Evolutionary conservation across 2,329 filamentous ascomycete species (phyloP).

Genomic region (Penicillium palitans): DNA sequence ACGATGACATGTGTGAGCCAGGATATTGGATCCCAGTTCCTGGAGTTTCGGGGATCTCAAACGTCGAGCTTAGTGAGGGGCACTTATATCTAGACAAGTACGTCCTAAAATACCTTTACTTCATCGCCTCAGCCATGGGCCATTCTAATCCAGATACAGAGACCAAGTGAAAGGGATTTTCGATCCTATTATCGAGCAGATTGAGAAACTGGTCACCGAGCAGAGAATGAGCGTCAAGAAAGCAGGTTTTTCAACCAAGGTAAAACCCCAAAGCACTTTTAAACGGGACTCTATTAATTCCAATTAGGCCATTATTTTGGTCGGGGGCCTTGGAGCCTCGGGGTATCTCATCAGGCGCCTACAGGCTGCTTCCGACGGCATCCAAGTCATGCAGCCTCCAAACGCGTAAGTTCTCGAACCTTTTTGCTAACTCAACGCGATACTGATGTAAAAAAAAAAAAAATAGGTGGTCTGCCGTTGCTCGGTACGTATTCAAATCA

Average conservation of each 20-base stretch:
- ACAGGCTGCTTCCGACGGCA: constrained; percentile 20
- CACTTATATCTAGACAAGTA: constrained; percentile 23
- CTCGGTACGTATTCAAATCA: constrained; percentile 16
- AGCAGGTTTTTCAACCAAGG: constrained; percentile 10
- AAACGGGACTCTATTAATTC: background rate
- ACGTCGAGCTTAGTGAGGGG: constrained; percentile 22
- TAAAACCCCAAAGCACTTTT: background rate
- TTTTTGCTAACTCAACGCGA: background rate
- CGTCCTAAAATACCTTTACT: background rate
- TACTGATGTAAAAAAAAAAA: background rate
- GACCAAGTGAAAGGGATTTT: constrained; percentile 29
- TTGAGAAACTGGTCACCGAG: constrained; percentile 26
- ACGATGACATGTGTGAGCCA: constrained; percentile 27
- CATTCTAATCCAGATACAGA: constrained; percentile 10
- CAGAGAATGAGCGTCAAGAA: constrained; percentile 19
- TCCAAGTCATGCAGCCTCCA: constrained; percentile 37
- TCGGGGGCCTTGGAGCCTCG: constrained; percentile 43
- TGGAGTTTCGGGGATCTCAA: constrained; percentile 23
- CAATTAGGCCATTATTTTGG: constrained; percentile 36
- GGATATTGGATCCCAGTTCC: constrained; percentile 28
- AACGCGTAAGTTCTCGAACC: constrained; percentile 24
- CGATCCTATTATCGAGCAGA: constrained; percentile 28
- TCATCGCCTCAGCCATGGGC: background rate
- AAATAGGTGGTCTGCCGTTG: constrained; percentile 30
- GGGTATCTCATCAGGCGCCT: constrained; percentile 38